Conservation (phyloP, 2,329 filamentous ascomycete species). For the Chalaropsis ovoidea region DNA sequence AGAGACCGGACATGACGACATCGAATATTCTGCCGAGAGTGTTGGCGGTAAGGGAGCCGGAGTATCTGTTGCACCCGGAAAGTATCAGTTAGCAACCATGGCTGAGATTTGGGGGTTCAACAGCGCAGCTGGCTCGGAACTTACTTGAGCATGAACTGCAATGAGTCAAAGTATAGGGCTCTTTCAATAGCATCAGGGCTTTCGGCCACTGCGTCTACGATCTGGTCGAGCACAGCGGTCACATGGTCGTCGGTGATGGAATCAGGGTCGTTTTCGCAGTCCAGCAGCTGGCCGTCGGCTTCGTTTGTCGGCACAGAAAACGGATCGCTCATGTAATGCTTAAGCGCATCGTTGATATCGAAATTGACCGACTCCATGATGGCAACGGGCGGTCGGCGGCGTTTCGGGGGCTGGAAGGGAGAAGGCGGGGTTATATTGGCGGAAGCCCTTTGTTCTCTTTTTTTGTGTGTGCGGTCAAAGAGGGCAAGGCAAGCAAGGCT, state of each 20-base stretch:
- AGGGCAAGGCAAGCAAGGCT: neutral
- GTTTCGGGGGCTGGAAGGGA: neutral
- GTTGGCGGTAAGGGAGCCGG: slow-evolving; percentile 66
- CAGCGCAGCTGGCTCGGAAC: neutral
- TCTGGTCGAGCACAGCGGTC: slow-evolving; percentile 78
- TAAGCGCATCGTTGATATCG: slow-evolving; percentile 92
- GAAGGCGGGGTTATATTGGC: slow-evolving; percentile 17
- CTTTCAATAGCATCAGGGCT: slow-evolving; percentile 80
- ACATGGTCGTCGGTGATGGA: slow-evolving; percentile 66
- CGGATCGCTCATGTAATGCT: slow-evolving; percentile 93
- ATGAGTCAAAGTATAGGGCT: slow-evolving; percentile 72
- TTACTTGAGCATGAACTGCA: slow-evolving; percentile 96
- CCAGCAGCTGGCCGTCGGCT: slow-evolving; percentile 69
- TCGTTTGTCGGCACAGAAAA: slow-evolving; percentile 72
- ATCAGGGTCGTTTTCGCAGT: slow-evolving; percentile 88
- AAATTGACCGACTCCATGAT: slow-evolving; percentile 70
- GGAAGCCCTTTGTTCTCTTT: neutral
- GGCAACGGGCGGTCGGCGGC: slow-evolving; percentile 28
- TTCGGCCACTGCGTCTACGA: slow-evolving; percentile 84
- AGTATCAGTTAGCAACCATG: slow-evolving; percentile 33
- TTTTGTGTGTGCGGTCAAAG: neutral
- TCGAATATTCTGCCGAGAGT: slow-evolving; percentile 89
- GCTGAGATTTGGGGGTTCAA: slow-evolving; percentile 47
- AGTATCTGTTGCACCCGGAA: slow-evolving; percentile 61
- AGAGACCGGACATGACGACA: slow-evolving; percentile 73